Conservation (phyloP, 2,329 filamentous ascomycete species). For the Trichoderma pleuroti region DNA sequence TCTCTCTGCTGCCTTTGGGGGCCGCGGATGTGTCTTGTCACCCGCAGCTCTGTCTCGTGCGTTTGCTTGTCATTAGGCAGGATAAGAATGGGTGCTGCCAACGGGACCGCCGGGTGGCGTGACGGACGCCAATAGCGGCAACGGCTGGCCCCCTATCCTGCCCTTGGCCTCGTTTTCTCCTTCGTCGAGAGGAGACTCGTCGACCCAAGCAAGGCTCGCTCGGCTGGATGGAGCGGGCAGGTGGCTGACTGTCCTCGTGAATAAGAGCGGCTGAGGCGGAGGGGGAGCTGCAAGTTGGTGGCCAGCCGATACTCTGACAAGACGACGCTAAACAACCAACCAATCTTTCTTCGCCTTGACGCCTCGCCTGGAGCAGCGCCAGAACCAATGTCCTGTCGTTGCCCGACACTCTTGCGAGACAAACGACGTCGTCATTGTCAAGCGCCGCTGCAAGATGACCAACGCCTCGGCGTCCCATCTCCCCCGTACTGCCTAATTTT, state of each 20-base stretch:
- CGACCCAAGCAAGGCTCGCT: not conserved
- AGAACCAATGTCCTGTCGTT: not conserved
- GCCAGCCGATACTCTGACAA: slow-evolving; percentile 12
- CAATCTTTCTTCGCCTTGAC: slow-evolving; percentile 11
- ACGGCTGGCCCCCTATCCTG: slow-evolving; percentile 1
- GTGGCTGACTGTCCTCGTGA: slow-evolving; percentile 17
- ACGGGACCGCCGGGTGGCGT: slow-evolving; percentile 19
- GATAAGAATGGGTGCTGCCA: slow-evolving; percentile 10
- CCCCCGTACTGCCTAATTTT: not conserved
- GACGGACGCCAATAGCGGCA: slow-evolving; percentile 11
- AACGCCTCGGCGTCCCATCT: not conserved
- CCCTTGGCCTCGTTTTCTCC: slow-evolving; percentile 1
- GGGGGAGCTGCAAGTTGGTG: slow-evolving; percentile 13
- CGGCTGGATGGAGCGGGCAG: slow-evolving; percentile 14
- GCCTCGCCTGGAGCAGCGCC: not conserved
- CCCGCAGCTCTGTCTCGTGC: slow-evolving; percentile 4
- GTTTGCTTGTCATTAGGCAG: not conserved
- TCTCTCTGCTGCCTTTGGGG: slow-evolving; percentile 1
- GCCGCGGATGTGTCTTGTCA: not conserved
- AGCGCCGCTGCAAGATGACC: not conserved
- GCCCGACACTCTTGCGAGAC: not conserved
- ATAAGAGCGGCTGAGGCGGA: slow-evolving; percentile 15
- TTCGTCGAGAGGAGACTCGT: slow-evolving; percentile 6
- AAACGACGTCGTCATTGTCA: slow-evolving; percentile 6
- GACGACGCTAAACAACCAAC: slow-evolving; percentile 9